Evolutionary conservation across 2,329 filamentous ascomycete genomes (phyloP).

Genomic region (Diaporthe vaccinii): DNA sequence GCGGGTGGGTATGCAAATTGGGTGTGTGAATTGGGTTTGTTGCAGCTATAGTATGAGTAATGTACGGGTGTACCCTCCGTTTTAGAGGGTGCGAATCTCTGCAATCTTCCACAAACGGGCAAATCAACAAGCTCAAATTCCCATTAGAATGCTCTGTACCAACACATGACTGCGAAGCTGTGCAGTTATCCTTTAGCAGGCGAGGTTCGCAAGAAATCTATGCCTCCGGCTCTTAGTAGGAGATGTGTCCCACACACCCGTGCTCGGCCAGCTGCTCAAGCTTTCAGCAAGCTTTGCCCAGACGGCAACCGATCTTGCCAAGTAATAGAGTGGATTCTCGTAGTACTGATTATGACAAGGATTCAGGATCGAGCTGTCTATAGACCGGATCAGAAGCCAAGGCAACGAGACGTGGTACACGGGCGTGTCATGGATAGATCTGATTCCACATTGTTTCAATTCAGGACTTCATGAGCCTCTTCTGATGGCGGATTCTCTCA

Average conservation of each 20-base stretch:
- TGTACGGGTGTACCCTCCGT: too few relatives aligned
- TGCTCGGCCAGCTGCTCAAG: not conserved
- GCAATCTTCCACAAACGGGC: too few relatives aligned
- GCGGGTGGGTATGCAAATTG: too few relatives aligned
- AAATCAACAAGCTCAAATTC: too few relatives aligned
- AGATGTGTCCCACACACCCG: not conserved
- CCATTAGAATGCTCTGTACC: too few relatives aligned
- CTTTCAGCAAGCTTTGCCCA: conserved; percentile 28
- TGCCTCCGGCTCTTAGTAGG: not conserved
- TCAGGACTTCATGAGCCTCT: not conserved
- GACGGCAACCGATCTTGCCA: not conserved
- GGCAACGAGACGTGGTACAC: not conserved
- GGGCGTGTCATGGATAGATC: not conserved
- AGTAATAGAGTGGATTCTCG: not conserved
- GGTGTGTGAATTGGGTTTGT: too few relatives aligned
- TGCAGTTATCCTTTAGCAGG: not conserved
- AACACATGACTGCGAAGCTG: not conserved
- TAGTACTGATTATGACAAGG: too few relatives aligned
- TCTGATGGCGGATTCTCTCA: not conserved
- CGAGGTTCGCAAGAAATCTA: not conserved
- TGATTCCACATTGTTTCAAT: not conserved
- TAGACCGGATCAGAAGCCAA: not conserved
- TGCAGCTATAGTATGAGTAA: too few relatives aligned
- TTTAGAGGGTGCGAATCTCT: too few relatives aligned
- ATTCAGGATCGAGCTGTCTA: not conserved